phyloP scores from a whole-genome alignment of 2,329 filamentous ascomycete genomes.

The Diaporthe citriasiana region DNA sequence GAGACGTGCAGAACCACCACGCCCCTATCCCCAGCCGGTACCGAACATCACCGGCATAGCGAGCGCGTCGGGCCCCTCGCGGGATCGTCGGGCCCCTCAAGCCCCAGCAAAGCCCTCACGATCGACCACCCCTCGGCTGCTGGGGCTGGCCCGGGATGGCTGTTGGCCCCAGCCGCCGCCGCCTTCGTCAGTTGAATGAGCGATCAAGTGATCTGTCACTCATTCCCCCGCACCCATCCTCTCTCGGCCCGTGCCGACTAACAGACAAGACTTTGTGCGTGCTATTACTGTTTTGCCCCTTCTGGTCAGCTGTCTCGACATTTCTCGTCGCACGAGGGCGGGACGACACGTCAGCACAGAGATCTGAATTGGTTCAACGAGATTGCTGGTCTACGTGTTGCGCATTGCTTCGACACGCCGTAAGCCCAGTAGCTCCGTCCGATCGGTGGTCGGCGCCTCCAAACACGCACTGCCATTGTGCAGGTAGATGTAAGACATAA shows the following conservation, averaged over 20 bases:
- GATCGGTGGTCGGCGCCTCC: not conserved
- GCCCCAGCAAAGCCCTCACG: not conserved
- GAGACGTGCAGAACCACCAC: not conserved
- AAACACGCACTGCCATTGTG: not conserved
- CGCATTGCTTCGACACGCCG: not conserved
- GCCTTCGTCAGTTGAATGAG: not conserved
- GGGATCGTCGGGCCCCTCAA: not conserved
- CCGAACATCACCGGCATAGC: not conserved
- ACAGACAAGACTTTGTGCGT: not conserved
- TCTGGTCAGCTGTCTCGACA: conserved; percentile 8
- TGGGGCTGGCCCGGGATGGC: not conserved
- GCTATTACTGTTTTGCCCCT: not conserved
- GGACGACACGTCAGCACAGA: conserved; percentile 25
- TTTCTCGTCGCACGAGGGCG: not conserved
- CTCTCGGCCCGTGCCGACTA: conserved; percentile 33
- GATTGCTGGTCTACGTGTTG: conserved; percentile 6
- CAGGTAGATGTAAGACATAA: not conserved
- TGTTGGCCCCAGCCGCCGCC: not conserved
- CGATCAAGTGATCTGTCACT: conserved; percentile 27
- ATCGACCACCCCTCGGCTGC: conserved; percentile 15
- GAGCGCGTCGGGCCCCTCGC: not conserved
- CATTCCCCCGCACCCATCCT: not conserved
- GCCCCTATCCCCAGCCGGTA: no score
- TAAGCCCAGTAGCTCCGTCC: conserved; percentile 2
- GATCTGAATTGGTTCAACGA: conserved; percentile 11